Base-by-base conservation (phyloP, 2,329 filamentous ascomycete species). In the Orbilia ellipsospora region DNA sequence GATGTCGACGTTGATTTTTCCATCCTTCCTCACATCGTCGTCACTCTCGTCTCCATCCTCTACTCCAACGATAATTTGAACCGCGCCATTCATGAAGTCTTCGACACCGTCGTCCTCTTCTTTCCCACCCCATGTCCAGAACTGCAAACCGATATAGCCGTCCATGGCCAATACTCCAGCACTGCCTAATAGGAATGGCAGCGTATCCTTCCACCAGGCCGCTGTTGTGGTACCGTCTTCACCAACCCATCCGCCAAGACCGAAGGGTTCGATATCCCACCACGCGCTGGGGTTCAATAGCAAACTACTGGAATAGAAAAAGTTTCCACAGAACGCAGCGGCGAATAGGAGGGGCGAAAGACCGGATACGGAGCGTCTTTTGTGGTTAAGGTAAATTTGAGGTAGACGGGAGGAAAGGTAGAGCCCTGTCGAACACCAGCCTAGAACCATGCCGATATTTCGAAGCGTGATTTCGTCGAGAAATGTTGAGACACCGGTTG, bases 251-350 rank as follows among this genome's bases (percentile, higher is more conserved):
- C 88, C 88, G 56, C 87, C 85, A 6, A 84, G 83, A 20, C 88
- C 87, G 78, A 88, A 85, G 0, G 89, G 82, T 0, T 83, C 82
- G 64, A 86, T 88, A 77, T 87, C 84, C 57, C 81, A 81, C 89
- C 89, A 90, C 6, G 86, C 88, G 76, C 86, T 86, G 1, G 89
- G 89, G 79, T 90, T 90, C 1, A 88, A 86, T 40, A 89, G 81
- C 2, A 91, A 82, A 0, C 88, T 89, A 28, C 83, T 81, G 8
- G 87, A 89, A 82, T 91, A 91, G 83, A 90, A 90, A 50, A 90
- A 82, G 79, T 91, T 91, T 1, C 89, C 89, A 79, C 86, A 87
- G 80, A 91, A 91, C 2, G 89, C 89, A 4, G 89, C 89, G 45
- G 87, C 83, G 82, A 91, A 91, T 57, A 91, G 85, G 0, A 87